These are phyloP conservation scores for Pythium rhizo-oryzae DNA, from an alignment of 352 stramenopile genomes.

Conservation along the genomic window DNA sequence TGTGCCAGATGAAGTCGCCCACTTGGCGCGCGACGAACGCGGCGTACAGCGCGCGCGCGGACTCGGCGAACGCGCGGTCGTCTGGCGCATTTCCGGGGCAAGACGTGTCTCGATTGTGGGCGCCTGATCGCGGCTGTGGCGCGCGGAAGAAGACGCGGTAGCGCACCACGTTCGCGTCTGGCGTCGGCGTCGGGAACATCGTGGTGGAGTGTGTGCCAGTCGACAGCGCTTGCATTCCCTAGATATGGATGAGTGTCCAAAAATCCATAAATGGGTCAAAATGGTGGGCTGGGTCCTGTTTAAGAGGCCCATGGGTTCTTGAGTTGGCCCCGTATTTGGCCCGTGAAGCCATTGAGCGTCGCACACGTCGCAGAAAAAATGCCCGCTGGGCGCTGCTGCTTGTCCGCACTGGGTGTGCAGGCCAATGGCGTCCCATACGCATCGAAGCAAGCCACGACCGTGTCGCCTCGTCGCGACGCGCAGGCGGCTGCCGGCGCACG, in stretches of 20 bases:
- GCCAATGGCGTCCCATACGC: too few relatives aligned
- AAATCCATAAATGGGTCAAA: conserved; percentile 4
- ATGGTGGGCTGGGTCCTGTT: too few relatives aligned
- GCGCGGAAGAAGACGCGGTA: conserved; percentile 31
- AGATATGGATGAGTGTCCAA: conserved; percentile 1
- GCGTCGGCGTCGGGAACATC: conserved; percentile 29
- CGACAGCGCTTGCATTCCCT: background rate
- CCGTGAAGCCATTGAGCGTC: too few relatives aligned
- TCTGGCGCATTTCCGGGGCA: background rate
- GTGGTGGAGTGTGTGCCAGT: background rate
- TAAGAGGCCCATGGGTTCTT: too few relatives aligned
- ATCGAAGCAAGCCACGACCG: too few relatives aligned
- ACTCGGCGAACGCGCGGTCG: conserved; percentile 1
- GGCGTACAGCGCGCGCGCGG: conserved; percentile 20
- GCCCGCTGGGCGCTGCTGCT: too few relatives aligned
- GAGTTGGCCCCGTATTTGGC: too few relatives aligned
- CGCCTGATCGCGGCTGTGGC: background rate
- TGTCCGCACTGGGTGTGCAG: too few relatives aligned
- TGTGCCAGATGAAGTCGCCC: conserved; percentile 34
- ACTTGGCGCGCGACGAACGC: conserved; percentile 15
- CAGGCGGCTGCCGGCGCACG: too few relatives aligned
- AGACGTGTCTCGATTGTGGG: background rate
- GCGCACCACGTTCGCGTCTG: conserved; percentile 29
- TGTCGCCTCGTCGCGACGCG: too few relatives aligned
- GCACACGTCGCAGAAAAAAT: too few relatives aligned